Evolutionary conservation across 805 yeast genomes (phyloP).

Genomic region (Kazachstania viticola): DNA sequence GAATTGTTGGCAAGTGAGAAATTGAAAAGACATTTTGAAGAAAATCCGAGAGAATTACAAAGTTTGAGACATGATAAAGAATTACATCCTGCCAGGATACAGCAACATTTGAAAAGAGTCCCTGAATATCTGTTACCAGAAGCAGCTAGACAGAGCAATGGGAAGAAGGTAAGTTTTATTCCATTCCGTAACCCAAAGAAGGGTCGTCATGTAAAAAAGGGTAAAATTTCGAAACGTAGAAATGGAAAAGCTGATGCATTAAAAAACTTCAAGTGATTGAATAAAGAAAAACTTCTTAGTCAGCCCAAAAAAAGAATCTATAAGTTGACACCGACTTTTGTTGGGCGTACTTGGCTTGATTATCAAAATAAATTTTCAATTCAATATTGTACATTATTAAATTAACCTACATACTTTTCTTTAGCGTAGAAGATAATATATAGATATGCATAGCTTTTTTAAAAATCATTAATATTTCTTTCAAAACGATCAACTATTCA

Average conservation of each 20-base stretch:
- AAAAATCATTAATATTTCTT: too few relatives aligned
- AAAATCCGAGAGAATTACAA: constrained; percentile 87
- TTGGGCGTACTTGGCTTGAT: too few relatives aligned
- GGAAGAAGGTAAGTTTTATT: constrained; percentile 52
- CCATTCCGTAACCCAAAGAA: constrained; percentile 48
- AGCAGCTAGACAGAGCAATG: constrained; percentile 45
- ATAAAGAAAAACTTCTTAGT: too few relatives aligned
- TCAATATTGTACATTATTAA: too few relatives aligned
- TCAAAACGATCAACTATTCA: too few relatives aligned
- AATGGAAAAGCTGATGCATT: constrained; percentile 51
- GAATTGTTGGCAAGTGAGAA: constrained; percentile 84
- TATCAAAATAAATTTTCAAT: too few relatives aligned
- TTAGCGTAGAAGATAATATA: too few relatives aligned
- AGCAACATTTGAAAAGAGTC: constrained; percentile 77
- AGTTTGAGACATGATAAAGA: constrained; percentile 88
- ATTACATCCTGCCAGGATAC: constrained; percentile 70
- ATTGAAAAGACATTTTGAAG: constrained; percentile 89
- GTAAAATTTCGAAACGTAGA: constrained; percentile 35
- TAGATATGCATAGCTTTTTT: too few relatives aligned
- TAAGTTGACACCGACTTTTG: too few relatives aligned
- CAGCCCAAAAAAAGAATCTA: too few relatives aligned
- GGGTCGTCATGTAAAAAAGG: constrained; percentile 16
- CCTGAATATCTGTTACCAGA: constrained; percentile 88
- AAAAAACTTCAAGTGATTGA: constrained; percentile 41
- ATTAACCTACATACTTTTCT: too few relatives aligned